Base-by-base conservation (phyloP, 345 rosid genomes). In the Tarenaya hassleriana region DNA sequence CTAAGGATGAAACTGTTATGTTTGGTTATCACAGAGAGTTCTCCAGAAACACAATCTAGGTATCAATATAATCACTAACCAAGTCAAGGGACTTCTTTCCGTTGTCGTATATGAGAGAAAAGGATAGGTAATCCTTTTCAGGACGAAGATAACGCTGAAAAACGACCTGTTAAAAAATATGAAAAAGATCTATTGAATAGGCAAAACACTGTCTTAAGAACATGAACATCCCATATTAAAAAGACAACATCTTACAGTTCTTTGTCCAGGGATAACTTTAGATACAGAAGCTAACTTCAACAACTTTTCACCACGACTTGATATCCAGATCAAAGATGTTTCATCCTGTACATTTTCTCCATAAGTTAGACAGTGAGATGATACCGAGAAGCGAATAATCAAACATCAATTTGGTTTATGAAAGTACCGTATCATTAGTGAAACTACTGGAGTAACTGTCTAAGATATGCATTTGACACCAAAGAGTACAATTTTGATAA, bases 71-170 rank as follows among this genome's bases (percentile, higher is more conserved):
- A 41, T 38, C 52, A 83, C 90, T 50, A 76, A 87, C 98, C 98
- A 87, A 89, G 83, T 92, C 95, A 65, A 88, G 95, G 31, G 96
- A 85, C 65, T 82, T 75, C 74, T 84, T 88, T 56, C 82, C 84
- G 64, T 81, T 77, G 69, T 82, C 77, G 78, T 82, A 88, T 56
- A 87, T 70, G 47, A 92, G 90, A 62, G 95, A 92, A 68, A 92
- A 84, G 11, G 96, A 92, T 54, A 82, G 79, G 72, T 84, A 84
- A 60, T 83, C 98, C 66, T 87, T 84, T 64, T 83, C 90, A 0
- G 96, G 98, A 41, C 75, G 78, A 47, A 79, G 88, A 63, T 82
- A 79, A 13, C 92, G 79, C 67, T 77, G 95, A 70, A 92, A 87
- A 64, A 84, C 88, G 68, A 86, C 82, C 98, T 88, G 77, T 27